Conservation (phyloP, 1,284 basidiomycete species). For the Waitea zeae region DNA sequence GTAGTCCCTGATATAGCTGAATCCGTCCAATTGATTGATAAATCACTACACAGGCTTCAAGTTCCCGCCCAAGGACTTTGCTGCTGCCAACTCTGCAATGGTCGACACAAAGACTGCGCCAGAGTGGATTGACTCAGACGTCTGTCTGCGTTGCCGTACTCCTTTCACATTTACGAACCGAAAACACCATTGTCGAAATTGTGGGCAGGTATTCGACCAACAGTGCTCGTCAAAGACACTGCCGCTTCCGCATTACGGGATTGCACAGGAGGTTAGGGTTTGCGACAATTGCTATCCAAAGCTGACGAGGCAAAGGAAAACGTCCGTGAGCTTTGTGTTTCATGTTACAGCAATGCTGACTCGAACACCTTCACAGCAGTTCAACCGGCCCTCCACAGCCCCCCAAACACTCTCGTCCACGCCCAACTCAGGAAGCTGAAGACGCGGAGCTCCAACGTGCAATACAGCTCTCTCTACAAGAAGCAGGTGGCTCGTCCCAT, state of each 20-base stretch:
- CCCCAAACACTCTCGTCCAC: constrained; percentile 28
- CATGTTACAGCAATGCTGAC: constrained; percentile 2
- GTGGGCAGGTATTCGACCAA: constrained; percentile 93
- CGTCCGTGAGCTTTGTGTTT: no score
- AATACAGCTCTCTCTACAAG: constrained; percentile 80
- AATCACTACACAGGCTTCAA: constrained; percentile 49
- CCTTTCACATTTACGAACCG: constrained; percentile 92
- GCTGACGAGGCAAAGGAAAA: constrained; percentile 45
- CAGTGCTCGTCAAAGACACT: constrained; percentile 79
- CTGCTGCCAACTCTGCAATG: constrained; percentile 59
- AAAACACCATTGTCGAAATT: constrained; percentile 98
- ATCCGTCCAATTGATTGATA: no score
- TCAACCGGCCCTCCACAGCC: constrained; percentile 27
- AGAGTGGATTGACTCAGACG: constrained; percentile 92
- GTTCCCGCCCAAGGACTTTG: constrained; percentile 69
- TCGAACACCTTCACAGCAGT: background rate
- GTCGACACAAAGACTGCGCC: constrained; percentile 81
- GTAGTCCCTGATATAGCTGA: constrained; percentile 9
- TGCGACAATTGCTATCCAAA: constrained; percentile 84
- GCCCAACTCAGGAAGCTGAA: constrained; percentile 43
- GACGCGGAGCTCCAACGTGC: constrained; percentile 90
- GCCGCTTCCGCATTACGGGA: constrained; percentile 86
- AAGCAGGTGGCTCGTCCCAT: constrained; percentile 37
- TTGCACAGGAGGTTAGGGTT: constrained; percentile 84
- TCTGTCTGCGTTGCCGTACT: constrained; percentile 86